Base-by-base conservation (phyloP, 257 asterid species). In the Henckelia pumila region DNA sequence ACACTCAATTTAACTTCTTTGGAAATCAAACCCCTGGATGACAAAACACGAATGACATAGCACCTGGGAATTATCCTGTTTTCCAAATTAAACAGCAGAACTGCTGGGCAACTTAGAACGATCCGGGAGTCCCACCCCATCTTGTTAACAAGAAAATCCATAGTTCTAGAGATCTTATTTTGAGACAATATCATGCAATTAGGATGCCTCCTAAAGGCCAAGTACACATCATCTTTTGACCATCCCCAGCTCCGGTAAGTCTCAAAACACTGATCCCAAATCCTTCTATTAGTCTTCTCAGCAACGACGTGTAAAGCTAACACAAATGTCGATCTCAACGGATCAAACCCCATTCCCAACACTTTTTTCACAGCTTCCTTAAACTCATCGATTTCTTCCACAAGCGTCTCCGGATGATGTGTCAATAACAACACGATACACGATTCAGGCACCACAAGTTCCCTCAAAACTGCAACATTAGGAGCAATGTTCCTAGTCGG, bases 61-160 rank as follows among this genome's bases (percentile, higher is more conserved):
- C 62, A 66, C 49, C 71, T 66, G 4, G 62, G 62, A 52, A 66
- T 66, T n/a, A 66, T 14, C 71, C 71, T 52, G 7, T 44, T 66
- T 49, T 52, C 44, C 71, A 66, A 20, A 19, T 60, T 66, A 19
- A 19, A 26, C 49, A 52, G 24, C 33, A 66, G 61, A 52, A 53
- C 53, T 22, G 19, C 11, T 17, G 71, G 62, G 14, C 49, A 0
- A 21, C 33, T 19, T 0, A 61, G 56, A 44, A 66, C 30, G 25
- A 10, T 3, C 29, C 30, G 33, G 26, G n/a, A 29, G 21, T 49
- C 23, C 19, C 25, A 26, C 21, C 56, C 61, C 50, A 66, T 59
- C 33, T 13, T 66, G 37, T 66, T 25, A 19, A 66, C 71, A 29
- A 50, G 33, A 53, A 66, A 35, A 35, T 35, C 44, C 44, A 35